A percentile compares a stretch with the other conserved stretches of the same genome.
These are phyloP conservation scores for Rhizopogon salebrosus DNA, from an alignment of 768 basidiomycete genomes.

Conservation along the genomic window DNA sequence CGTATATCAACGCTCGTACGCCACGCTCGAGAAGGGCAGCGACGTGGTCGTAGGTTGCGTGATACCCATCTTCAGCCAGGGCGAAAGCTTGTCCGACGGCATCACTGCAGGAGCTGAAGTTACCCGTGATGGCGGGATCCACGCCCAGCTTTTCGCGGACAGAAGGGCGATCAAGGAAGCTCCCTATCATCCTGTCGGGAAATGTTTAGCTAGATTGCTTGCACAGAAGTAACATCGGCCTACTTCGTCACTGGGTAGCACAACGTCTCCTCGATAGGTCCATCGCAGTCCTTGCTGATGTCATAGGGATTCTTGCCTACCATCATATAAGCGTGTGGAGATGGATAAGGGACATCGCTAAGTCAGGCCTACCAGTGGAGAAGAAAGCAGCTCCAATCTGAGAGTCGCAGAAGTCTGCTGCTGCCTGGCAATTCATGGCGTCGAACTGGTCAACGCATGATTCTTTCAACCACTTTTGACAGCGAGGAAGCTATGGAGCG, in stretches of 20 bases:
- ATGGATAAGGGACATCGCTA: neutral
- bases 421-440: conserved; percentile 60
- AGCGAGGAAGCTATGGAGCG: conserved; percentile 58
- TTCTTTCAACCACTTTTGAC: conserved; percentile 49
- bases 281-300: conserved; percentile 56
- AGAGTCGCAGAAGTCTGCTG: conserved; percentile 59
- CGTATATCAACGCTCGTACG: conserved; percentile 67
- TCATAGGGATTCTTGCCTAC: conserved; percentile 60
- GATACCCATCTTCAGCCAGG: conserved; percentile 34
- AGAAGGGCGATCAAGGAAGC: conserved; percentile 57
- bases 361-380: conserved; percentile 25
- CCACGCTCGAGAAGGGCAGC: conserved; percentile 66
- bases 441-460: conserved; percentile 69
- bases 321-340: neutral
- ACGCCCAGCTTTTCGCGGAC: conserved; percentile 60
- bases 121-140: conserved; percentile 36
- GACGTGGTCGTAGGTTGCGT: conserved; percentile 30
- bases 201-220: neutral
- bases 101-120: conserved; percentile 36
- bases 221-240: conserved; percentile 1
- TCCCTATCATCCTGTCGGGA: conserved; percentile 43
- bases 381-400: conserved; percentile 29
- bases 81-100: conserved; percentile 47
- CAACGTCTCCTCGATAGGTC: conserved; percentile 38
- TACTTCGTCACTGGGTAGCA: conserved; percentile 56